These are phyloP conservation scores for Yueomyces sinensis DNA, from an alignment of 805 yeast genomes.

Conservation along the genomic window DNA sequence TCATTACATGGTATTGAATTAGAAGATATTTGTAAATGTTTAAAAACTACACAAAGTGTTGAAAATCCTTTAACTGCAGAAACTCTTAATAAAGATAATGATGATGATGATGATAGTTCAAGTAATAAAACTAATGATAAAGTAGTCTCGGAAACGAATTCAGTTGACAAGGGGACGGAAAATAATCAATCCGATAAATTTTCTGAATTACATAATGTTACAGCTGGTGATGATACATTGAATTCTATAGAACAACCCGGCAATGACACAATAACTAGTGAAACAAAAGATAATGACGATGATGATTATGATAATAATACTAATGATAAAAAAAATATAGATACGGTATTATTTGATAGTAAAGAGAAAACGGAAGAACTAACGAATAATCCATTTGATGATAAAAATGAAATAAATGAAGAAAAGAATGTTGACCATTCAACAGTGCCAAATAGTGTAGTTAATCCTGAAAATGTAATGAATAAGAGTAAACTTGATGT, in stretches of 20 bases:
- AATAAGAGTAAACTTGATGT: slow-evolving; percentile 34
- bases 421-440: neutral
- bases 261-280: neutral
- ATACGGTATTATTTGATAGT: neutral
- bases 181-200: neutral
- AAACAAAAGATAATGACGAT: neutral
- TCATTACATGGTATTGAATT: slow-evolving; percentile 75
- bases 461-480: slow-evolving; percentile 24
- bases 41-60: slow-evolving; percentile 38
- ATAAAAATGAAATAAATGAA: neutral
- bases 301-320: neutral
- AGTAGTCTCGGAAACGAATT: too few relatives aligned
- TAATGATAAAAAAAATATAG: neutral
- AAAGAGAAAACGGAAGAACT: slow-evolving; percentile 4
- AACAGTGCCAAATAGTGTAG: slow-evolving; percentile 7
- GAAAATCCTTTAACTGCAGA: slow-evolving; percentile 42
- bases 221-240: neutral
- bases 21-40: slow-evolving; percentile 51
- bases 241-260: neutral
- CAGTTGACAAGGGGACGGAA: neutral
- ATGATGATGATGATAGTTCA: slow-evolving; percentile 1
- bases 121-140: neutral
- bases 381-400: slow-evolving; percentile 5
- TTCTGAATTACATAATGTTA: too few relatives aligned
- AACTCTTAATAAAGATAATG: slow-evolving; percentile 9